phyloP scores from a whole-genome alignment of 768 basidiomycete species.

The Phaeolepiota aurea region DNA sequence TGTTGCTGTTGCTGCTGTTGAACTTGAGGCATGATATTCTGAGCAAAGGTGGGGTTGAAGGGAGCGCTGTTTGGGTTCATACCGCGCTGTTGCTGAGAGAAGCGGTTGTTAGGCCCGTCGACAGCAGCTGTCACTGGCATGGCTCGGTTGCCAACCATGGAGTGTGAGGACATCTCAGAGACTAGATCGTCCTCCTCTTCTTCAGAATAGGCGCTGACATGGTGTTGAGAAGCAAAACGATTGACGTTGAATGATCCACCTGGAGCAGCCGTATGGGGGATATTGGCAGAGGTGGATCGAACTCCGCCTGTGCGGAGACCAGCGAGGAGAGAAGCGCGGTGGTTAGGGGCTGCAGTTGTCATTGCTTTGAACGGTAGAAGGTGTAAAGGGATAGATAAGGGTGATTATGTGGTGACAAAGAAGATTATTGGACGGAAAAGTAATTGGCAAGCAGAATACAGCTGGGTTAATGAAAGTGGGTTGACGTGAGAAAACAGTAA shows the following conservation, averaged over 20 bases:
- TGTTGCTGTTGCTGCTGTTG: slow-evolving; percentile 48
- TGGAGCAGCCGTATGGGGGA: slow-evolving; percentile 66
- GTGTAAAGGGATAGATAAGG: slow-evolving; percentile 24
- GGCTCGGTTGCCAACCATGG: slow-evolving; percentile 42
- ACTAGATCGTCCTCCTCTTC: slow-evolving; percentile 60
- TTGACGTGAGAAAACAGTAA: slow-evolving; percentile 9
- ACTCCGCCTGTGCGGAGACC: slow-evolving; percentile 89
- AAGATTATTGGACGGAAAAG: slow-evolving; percentile 29
- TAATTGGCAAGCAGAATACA: no score
- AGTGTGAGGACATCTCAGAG: slow-evolving; percentile 44
- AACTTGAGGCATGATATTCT: slow-evolving; percentile 35
- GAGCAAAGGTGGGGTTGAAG: slow-evolving; percentile 43
- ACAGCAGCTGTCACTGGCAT: slow-evolving; percentile 65
- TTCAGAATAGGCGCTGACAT: slow-evolving; percentile 32
- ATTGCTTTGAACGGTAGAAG: slow-evolving; percentile 25
- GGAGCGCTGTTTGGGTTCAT: slow-evolving; percentile 48
- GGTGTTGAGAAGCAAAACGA: slow-evolving; percentile 41
- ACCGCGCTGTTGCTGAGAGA: slow-evolving; percentile 56
- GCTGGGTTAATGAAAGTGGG: slow-evolving; percentile 20
- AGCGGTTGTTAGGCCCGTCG: slow-evolving; percentile 59
- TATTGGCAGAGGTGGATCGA: slow-evolving; percentile 54
- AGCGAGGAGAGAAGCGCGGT: slow-evolving; percentile 78
- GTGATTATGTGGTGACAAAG: slow-evolving; percentile 17
- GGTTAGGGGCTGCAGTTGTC: slow-evolving; percentile 40
- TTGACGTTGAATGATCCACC: slow-evolving; percentile 55